phyloP scores from a whole-genome alignment of 2,329 filamentous ascomycete species.

The Penicillium sp. region DNA sequence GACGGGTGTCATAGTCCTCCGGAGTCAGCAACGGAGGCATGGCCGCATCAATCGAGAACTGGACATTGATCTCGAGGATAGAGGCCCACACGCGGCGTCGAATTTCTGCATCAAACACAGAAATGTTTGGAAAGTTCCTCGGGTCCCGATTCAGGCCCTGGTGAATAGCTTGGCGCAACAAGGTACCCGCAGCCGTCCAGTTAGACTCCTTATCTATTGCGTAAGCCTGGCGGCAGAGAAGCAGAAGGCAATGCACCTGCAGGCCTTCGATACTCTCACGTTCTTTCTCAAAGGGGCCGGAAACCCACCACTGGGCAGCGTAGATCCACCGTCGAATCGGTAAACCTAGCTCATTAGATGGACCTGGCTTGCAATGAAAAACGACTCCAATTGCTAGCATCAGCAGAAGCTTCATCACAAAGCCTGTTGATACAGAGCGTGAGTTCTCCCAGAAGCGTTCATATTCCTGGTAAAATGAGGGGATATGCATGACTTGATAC shows the following conservation, averaged over 20 bases:
- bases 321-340: conserved; percentile 32
- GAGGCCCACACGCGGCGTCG: conserved; percentile 34
- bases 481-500: conserved; percentile 38
- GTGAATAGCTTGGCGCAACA: conserved; percentile 33
- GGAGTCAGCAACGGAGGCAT: conserved; percentile 19
- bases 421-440: conserved; percentile 14
- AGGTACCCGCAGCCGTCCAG: conserved; percentile 38
- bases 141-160: conserved; percentile 40
- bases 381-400: conserved; percentile 36
- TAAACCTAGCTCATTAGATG: conserved; percentile 11
- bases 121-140: conserved; percentile 17
- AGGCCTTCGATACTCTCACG: conserved; percentile 33
- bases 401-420: conserved; percentile 35
- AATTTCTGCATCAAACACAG: conserved; percentile 30
- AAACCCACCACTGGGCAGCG: conserved; percentile 40
- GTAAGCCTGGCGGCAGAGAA: conserved; percentile 37
- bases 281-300: conserved; percentile 36
- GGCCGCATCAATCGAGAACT: conserved; percentile 26
- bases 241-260: conserved; percentile 38
- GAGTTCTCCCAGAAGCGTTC: conserved; percentile 31
- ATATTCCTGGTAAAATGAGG: conserved; percentile 38
- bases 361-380: conserved; percentile 24
- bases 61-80: conserved; percentile 32
- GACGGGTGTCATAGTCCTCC: conserved; percentile 21
- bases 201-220: conserved; percentile 35